phyloP scores from a whole-genome alignment of 2,329 filamentous ascomycete species.

The Aspergillus floridensis region DNA sequence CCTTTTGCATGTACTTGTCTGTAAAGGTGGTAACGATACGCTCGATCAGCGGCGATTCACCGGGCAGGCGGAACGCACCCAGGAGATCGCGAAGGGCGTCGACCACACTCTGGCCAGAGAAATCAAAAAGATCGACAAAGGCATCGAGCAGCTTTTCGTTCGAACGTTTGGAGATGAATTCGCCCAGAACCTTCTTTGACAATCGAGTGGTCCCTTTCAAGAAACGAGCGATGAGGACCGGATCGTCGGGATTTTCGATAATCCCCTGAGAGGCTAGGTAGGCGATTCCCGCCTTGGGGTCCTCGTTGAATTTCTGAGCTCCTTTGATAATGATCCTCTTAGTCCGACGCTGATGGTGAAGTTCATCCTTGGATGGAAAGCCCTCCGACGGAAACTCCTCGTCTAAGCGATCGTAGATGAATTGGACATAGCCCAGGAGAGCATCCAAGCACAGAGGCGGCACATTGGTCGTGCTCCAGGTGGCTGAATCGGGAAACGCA shows the following conservation, averaged over 20 bases:
- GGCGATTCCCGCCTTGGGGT: constrained; percentile 81
- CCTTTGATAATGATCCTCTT: constrained; percentile 90
- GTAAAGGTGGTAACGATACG: constrained; percentile 85
- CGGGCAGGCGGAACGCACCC: constrained; percentile 87
- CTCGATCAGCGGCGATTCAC: constrained; percentile 89
- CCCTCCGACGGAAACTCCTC: constrained; percentile 63
- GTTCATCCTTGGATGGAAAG: constrained; percentile 61
- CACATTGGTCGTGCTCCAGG: constrained; percentile 98
- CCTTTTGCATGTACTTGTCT: constrained; percentile 74
- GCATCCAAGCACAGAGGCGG: constrained; percentile 92
- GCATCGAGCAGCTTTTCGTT: constrained; percentile 82
- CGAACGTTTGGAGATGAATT: constrained; percentile 86
- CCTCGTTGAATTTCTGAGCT: constrained; percentile 90
- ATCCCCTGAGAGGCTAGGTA: constrained; percentile 84
- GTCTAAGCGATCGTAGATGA: constrained; percentile 80
- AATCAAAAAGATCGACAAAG: constrained; percentile 86
- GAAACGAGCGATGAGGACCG: constrained; percentile 78
- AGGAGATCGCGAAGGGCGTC: constrained; percentile 85
- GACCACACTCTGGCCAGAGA: constrained; percentile 79
- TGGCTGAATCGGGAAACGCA: constrained; percentile 93
- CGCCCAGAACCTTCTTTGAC: constrained; percentile 86
- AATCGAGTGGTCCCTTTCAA: constrained; percentile 82
- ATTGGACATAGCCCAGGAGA: constrained; percentile 85
- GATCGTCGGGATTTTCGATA: constrained; percentile 71
- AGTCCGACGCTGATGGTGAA: constrained; percentile 70